Evolutionary conservation across 2,329 filamentous ascomycete species (phyloP).

Genomic region (Cercospora canescens): DNA sequence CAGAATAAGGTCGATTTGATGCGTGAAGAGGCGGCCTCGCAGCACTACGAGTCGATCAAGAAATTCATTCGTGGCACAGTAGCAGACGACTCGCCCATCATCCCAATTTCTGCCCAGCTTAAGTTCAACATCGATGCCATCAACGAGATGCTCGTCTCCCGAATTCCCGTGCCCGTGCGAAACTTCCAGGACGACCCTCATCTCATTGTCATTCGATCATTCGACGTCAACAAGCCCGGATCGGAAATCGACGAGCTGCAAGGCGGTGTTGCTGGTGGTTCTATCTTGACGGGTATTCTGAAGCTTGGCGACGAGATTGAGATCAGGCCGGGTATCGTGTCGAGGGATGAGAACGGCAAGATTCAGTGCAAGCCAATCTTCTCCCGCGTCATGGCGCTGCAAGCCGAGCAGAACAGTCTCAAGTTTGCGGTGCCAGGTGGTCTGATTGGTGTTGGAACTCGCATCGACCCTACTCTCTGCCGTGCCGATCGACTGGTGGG

Average conservation of each 20-base stretch:
- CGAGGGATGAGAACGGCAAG: constrained; percentile 87
- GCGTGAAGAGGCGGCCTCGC: constrained; percentile 88
- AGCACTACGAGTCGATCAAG: constrained; percentile 94
- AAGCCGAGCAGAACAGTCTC: constrained; percentile 96
- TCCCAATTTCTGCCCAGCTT: constrained; percentile 94
- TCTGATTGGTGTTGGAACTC: constrained; percentile 95
- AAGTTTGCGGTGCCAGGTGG: constrained; percentile 98
- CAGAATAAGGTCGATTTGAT: constrained; percentile 99
- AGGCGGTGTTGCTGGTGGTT: constrained; percentile 96
- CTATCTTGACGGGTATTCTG: constrained; percentile 92
- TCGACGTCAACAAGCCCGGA: constrained; percentile 99
- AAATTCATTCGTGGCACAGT: constrained; percentile 99
- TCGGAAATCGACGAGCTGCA: constrained; percentile 98
- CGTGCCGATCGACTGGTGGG: constrained; percentile 98
- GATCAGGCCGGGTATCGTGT: constrained; percentile 97
- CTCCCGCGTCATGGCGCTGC: constrained; percentile 90
- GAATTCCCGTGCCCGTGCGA: constrained; percentile 86
- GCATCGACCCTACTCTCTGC: constrained; percentile 96
- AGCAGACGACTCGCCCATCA: constrained; percentile 90
- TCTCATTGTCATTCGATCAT: constrained; percentile 99
- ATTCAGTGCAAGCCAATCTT: constrained; percentile 97
- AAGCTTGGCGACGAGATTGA: constrained; percentile 98
- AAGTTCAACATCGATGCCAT: constrained; percentile 99
- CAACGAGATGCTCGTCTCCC: constrained; percentile 93
- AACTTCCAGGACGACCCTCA: constrained; percentile 91